Evolutionary conservation across 371 early-diverging fungal genomes (phyloP).

Genomic region (Apophysomyces trapeziformis): DNA sequence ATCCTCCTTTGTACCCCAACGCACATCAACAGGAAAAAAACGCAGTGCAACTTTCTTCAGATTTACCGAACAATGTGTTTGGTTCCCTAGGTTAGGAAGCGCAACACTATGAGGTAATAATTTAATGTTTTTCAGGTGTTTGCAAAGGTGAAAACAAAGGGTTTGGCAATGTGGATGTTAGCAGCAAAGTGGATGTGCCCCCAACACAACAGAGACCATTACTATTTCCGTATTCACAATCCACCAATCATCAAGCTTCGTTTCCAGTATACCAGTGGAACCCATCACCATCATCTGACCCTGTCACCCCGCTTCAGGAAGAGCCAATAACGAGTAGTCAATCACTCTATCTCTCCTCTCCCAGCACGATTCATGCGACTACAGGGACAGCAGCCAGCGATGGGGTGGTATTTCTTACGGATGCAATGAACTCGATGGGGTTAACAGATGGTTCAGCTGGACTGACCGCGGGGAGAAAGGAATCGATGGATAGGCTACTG

Average conservation of each 20-base stretch:
- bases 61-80: background rate
- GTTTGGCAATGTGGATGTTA: background rate
- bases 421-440: slow-evolving; percentile 15
- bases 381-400: background rate
- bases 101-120: slow-evolving; percentile 2
- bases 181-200: background rate
- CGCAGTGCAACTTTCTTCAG: background rate
- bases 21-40: too few relatives aligned
- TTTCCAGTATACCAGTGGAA: slow-evolving; percentile 5
- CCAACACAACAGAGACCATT: background rate
- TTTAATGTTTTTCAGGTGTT: slow-evolving; percentile 5
- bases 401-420: slow-evolving; percentile 9
- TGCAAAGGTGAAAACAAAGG: background rate
- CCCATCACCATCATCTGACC: slow-evolving; percentile 2
- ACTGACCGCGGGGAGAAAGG: slow-evolving; percentile 17
- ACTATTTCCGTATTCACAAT: background rate
- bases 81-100: slow-evolving; percentile 4
- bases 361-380: background rate
- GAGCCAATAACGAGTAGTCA: slow-evolving; percentile 6
- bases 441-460: slow-evolving; percentile 25
- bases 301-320: slow-evolving; percentile 8
- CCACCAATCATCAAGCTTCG: background rate
- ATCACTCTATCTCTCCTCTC: slow-evolving; percentile 5
- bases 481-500: background rate
- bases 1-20: background rate